Conservation (phyloP, 169 alveolate genomes). For the Plasmodium relictum region DNA sequence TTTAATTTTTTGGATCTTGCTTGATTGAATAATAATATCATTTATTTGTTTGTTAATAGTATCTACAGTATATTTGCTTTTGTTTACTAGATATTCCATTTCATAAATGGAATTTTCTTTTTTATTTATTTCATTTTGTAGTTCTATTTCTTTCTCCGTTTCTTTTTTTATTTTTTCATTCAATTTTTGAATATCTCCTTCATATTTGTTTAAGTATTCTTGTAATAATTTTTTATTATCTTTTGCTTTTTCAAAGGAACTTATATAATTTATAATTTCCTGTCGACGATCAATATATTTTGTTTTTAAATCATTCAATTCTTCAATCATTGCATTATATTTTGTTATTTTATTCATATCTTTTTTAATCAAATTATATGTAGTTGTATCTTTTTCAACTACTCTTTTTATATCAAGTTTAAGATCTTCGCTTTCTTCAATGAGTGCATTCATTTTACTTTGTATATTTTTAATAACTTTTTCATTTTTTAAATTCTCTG, state of each 20-base stretch:
- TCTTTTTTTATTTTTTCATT: constrained; percentile 41
- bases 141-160: constrained; percentile 19
- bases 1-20: constrained; percentile 51
- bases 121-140: constrained; percentile 28
- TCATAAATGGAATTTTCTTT: constrained; percentile 60
- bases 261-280: constrained; percentile 17
- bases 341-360: constrained; percentile 66
- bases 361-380: constrained; percentile 65
- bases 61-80: constrained; percentile 10
- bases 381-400: constrained; percentile 41
- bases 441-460: constrained; percentile 41
- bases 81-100: constrained; percentile 29
- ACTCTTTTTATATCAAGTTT: constrained; percentile 61
- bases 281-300: constrained; percentile 16
- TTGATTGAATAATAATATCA: constrained; percentile 13
- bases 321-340: constrained; percentile 74
- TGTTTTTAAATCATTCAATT: constrained; percentile 22
- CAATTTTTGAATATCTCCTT: constrained; percentile 6
- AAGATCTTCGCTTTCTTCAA: constrained; percentile 29
- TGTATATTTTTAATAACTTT: constrained; percentile 75
- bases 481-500: constrained; percentile 76
- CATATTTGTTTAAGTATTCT: constrained; percentile 41
- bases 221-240: constrained; percentile 41
- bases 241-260: constrained; percentile 46
- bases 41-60: constrained; percentile 25